Evolutionary conservation across 164 flowering plant genomes (phyloP).

Genomic region (Saururus chinensis): DNA sequence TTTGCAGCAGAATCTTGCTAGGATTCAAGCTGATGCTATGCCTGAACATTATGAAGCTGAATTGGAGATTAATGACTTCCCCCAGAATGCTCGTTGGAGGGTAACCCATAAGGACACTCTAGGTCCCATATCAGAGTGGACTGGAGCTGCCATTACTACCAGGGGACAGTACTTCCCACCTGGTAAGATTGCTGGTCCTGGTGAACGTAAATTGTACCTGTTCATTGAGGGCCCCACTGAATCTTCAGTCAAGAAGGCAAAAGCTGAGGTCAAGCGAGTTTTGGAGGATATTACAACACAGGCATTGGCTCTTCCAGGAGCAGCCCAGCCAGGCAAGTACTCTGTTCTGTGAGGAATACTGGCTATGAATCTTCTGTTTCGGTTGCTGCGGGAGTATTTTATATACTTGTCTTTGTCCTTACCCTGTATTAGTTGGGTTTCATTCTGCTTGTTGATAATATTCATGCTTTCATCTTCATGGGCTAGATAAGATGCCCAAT

Average conservation of each 20-base stretch:
- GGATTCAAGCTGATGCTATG: constrained; percentile 82
- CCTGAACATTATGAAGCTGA: constrained; percentile 97
- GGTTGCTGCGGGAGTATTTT: too few species aligned
- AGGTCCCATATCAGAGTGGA: constrained; percentile 97
- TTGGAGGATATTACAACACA: constrained; percentile 77
- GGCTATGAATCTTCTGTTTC: too few species aligned
- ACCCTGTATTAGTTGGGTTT: too few species aligned
- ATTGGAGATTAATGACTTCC: constrained; percentile 90
- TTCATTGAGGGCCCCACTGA: constrained; percentile 92
- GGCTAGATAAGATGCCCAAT: too few species aligned
- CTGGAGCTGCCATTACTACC: constrained; percentile 96
- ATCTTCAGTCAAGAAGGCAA: constrained; percentile 80
- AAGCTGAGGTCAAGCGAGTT: constrained; percentile 74
- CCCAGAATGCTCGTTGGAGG: constrained; percentile 99
- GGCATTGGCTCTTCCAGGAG: constrained; percentile 63
- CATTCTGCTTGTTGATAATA: too few species aligned
- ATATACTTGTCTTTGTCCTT: too few species aligned
- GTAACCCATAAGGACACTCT: constrained; percentile 96
- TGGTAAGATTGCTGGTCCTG: constrained; percentile 58
- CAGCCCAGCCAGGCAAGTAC: constrained; percentile 79
- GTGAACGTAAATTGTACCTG: constrained; percentile 88
- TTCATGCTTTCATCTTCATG: too few species aligned
- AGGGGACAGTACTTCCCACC: constrained; percentile 83
- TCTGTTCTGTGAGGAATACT: constrained; percentile 27
- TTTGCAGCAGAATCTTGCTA: constrained; percentile 80